A percentile compares a stretch with the other conserved stretches of the same genome.
These are phyloP conservation scores for Chlamydomonas sp. DNA, from an alignment of 139 green algal species.

Conservation along the genomic window DNA sequence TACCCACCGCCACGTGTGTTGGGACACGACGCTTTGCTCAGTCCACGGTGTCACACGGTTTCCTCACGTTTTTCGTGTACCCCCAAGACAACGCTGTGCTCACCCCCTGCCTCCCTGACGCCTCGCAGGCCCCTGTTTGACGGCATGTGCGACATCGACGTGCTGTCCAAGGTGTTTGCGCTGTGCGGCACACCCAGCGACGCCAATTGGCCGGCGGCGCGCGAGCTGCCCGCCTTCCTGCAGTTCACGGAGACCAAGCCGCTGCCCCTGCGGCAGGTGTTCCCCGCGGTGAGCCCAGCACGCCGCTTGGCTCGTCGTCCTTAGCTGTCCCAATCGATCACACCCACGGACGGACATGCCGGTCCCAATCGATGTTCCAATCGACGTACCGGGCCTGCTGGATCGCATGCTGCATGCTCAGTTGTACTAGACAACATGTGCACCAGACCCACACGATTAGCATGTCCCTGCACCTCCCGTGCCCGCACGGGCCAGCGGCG, in stretches of 20 bases:
- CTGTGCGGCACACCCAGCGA: slow-evolving; percentile 78
- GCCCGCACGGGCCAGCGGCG: slow-evolving; percentile 52
- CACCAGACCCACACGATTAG: not conserved
- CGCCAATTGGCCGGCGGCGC: slow-evolving; percentile 73
- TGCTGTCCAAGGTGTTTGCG: slow-evolving; percentile 86
- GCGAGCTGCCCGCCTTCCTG: slow-evolving; percentile 68
- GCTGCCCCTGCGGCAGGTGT: slow-evolving; percentile 61
- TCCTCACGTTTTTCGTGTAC: not conserved
- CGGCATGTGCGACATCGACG: slow-evolving; percentile 83
- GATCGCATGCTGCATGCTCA: too few relatives aligned
- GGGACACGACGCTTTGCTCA: too few relatives aligned
- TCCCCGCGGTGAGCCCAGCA: slow-evolving; percentile 48
- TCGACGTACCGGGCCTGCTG: too few relatives aligned
- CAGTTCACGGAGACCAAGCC: slow-evolving; percentile 63
- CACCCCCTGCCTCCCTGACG: slow-evolving; percentile 10
- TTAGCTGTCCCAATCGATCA: not conserved
- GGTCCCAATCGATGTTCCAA: too few relatives aligned
- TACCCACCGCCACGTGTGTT: too few relatives aligned
- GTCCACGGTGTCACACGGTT: too few relatives aligned
- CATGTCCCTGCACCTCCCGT: not conserved
- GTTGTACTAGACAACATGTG: too few relatives aligned
- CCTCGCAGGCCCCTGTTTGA: slow-evolving; percentile 79
- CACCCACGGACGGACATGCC: too few relatives aligned
- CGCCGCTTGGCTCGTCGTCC: not conserved
- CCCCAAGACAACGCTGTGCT: not conserved